Conservation (phyloP, 164 flowering plant genomes). For the Platanus orientalis region DNA sequence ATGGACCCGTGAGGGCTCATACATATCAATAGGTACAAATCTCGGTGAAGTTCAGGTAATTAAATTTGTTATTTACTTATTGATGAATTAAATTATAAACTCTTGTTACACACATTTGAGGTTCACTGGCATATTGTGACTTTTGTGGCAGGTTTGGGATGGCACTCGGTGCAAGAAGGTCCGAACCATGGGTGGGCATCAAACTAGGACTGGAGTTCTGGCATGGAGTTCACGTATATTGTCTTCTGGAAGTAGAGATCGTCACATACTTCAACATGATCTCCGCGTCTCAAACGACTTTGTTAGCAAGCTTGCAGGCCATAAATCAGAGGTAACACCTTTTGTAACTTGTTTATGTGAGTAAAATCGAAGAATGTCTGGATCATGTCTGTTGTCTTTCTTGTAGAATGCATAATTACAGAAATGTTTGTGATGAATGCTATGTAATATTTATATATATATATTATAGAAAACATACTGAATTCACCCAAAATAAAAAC, state of each 20-base stretch:
- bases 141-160: conserved; percentile 73
- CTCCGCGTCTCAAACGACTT: conserved; percentile 76
- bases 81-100: neutral
- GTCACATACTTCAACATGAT: conserved; percentile 90
- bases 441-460: no score
- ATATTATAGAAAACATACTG: no score
- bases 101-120: neutral
- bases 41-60: conserved; percentile 93
- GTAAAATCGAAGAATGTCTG: no score
- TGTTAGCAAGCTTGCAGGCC: conserved; percentile 82
- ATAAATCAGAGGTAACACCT: conserved; percentile 83
- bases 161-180: conserved; percentile 82
- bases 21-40: conserved; percentile 82
- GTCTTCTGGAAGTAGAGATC: conserved; percentile 96
- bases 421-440: no score
- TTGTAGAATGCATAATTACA: no score
- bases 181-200: conserved; percentile 90
- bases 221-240: conserved; percentile 91
- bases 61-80: neutral
- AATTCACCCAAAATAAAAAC: no score
- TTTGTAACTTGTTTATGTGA: neutral
- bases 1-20: conserved; percentile 97
- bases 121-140: neutral
- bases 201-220: conserved; percentile 88
- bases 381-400: no score